Conservation (phyloP, 148 eudicot genomes). For the Vaccinium macrocarpon region DNA sequence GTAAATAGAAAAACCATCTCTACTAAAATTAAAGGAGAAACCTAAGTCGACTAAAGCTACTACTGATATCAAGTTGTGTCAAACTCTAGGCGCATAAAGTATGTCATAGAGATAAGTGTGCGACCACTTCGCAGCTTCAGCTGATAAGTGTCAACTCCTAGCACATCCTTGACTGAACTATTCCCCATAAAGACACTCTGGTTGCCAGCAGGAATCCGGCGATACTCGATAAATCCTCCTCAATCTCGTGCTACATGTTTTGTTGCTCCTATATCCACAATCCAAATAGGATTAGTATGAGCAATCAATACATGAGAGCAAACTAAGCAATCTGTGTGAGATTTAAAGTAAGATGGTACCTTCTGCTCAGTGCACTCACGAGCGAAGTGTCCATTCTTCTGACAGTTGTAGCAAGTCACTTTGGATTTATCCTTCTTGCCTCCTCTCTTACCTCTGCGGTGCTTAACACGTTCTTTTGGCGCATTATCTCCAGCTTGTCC, state of each 20-base stretch:
- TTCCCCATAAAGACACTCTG: neutral
- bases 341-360: neutral
- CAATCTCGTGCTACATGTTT: neutral
- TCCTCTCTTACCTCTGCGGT: neutral
- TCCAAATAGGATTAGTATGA: neutral
- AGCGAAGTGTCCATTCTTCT: no score
- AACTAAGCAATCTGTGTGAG: neutral
- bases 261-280: no score
- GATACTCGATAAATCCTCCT: neutral
- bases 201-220: neutral
- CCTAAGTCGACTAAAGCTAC: no score
- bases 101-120: neutral
- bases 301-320: neutral
- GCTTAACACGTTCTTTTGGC: no score
- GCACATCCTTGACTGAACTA: neutral
- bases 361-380: no score
- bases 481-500: no score
- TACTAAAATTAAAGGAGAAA: no score
- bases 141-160: neutral
- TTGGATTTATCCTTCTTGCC: neutral
- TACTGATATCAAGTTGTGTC: neutral
- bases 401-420: neutral
- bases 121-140: neutral
- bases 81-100: neutral
- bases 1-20: no score